A percentile compares a stretch with the other conserved stretches of the same genome.
These are phyloP conservation scores for Lophiotrema nucula DNA, from an alignment of 495 filamentous ascomycete species.

Conservation along the genomic window DNA sequence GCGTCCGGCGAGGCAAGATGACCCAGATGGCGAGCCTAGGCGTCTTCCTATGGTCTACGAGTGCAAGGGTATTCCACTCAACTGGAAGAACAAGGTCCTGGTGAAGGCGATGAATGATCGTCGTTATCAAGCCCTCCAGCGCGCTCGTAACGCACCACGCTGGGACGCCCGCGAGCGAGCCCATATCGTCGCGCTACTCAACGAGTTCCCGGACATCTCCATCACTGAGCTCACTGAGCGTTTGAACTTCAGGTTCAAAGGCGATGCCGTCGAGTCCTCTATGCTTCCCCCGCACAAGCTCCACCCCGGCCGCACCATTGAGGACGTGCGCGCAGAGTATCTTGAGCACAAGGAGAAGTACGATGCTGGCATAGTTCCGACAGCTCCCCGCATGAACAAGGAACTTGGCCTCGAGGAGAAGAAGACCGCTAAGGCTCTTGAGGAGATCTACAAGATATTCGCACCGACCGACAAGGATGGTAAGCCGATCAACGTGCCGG, in stretches of 20 bases:
- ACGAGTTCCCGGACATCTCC: slow-evolving; percentile 10
- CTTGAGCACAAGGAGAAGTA: slow-evolving; percentile 7
- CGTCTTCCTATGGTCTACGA: too few species aligned
- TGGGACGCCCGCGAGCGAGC: slow-evolving; percentile 15
- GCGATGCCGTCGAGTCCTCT: neutral
- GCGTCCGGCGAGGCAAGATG: neutral
- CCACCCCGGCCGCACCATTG: slow-evolving; percentile 11
- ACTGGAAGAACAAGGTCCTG: slow-evolving; percentile 10
- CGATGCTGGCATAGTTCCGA: slow-evolving; percentile 6
- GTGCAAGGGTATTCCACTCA: slow-evolving; percentile 5
- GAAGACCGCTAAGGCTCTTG: neutral
- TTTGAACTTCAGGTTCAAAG: slow-evolving; percentile 15
- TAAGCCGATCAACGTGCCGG: neutral
- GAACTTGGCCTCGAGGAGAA: neutral
- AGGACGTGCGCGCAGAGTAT: slow-evolving; percentile 14
- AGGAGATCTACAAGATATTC: neutral
- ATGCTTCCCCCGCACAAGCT: neutral
- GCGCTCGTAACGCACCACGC: slow-evolving; percentile 1
- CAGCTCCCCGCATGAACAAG: neutral
- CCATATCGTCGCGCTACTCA: slow-evolving; percentile 1
- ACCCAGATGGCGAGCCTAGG: slow-evolving; percentile 2
- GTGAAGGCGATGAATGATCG: slow-evolving; percentile 16
- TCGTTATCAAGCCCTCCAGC: slow-evolving; percentile 1
- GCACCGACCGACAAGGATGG: neutral
- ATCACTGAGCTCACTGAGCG: slow-evolving; percentile 22